A percentile compares a stretch with the other conserved stretches of the same genome.
Conservation (phyloP, 2,329 filamentous ascomycete genomes). For the Alternaria consortialis region DNA sequence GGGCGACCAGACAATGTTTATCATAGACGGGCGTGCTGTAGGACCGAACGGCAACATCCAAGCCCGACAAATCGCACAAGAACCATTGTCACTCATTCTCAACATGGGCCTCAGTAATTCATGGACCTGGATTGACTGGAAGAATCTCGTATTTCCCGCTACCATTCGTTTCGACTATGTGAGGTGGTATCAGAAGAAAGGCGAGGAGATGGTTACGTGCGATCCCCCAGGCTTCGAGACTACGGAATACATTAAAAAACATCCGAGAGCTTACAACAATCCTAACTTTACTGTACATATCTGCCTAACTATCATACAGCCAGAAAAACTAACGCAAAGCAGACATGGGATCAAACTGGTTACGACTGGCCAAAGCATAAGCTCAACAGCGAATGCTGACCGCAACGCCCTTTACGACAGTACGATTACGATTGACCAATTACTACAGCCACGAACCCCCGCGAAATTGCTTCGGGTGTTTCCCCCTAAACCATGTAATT, state of each 20-base stretch:
- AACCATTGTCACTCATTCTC: slow-evolving; percentile 64
- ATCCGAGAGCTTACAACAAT: slow-evolving; percentile 60
- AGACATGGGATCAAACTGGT: slow-evolving; percentile 48
- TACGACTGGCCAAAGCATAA: slow-evolving; percentile 55
- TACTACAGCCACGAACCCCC: neutral
- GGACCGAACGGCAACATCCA: slow-evolving; percentile 64
- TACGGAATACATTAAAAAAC: slow-evolving; percentile 60
- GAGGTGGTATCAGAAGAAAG: slow-evolving; percentile 63
- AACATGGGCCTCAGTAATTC: slow-evolving; percentile 62
- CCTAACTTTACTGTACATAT: slow-evolving; percentile 60
- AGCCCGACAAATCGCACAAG: slow-evolving; percentile 59
- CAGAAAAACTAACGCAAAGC: slow-evolving; percentile 11
- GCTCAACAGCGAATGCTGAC: slow-evolving; percentile 53
- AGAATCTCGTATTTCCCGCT: slow-evolving; percentile 58
- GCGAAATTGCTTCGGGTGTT: neutral
- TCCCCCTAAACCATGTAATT: neutral
- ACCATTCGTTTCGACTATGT: slow-evolving; percentile 65
- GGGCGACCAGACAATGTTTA: slow-evolving; percentile 61
- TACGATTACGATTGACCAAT: neutral
- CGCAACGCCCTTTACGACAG: neutral
- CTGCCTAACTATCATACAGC: neutral
- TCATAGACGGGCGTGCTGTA: slow-evolving; percentile 61
- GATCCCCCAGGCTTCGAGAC: slow-evolving; percentile 64
- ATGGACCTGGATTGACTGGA: slow-evolving; percentile 60
- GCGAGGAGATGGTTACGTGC: slow-evolving; percentile 60